phyloP scores from a whole-genome alignment of 2,329 filamentous ascomycete genomes.

The Pestalotiopsis fici region DNA sequence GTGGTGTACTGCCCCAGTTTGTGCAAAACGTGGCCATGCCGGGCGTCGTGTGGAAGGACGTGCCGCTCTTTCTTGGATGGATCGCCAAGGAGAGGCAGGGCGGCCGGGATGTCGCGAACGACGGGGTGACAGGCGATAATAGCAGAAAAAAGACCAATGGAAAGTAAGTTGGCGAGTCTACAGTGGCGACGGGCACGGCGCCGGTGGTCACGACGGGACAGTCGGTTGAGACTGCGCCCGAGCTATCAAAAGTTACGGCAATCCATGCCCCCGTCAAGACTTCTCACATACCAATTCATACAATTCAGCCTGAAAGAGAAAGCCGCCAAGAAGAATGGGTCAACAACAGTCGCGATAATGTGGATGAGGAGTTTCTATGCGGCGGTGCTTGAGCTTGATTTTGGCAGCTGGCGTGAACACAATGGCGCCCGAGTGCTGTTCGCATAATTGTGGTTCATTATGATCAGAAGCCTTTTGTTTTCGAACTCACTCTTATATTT shows the following conservation, averaged over 20 bases:
- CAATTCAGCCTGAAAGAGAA: too few species aligned
- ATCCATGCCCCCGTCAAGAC: too few species aligned
- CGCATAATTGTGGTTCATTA: too few species aligned
- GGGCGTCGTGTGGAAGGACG: slow-evolving; percentile 68
- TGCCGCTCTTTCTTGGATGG: slow-evolving; percentile 68
- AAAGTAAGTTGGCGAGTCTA: background rate
- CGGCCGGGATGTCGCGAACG: background rate
- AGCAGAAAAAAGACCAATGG: background rate
- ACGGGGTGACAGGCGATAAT: background rate
- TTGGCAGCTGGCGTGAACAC: too few species aligned
- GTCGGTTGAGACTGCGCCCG: background rate
- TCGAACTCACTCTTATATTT: too few species aligned
- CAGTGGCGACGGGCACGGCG: background rate
- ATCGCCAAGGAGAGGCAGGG: slow-evolving; percentile 45
- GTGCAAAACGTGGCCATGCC: slow-evolving; percentile 66
- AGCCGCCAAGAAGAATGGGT: too few species aligned
- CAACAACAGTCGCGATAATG: too few species aligned
- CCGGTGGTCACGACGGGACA: background rate
- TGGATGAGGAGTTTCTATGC: too few species aligned
- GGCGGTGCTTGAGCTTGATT: too few species aligned
- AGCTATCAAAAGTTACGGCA: background rate
- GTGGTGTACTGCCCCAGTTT: slow-evolving; percentile 65
- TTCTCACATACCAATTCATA: too few species aligned
- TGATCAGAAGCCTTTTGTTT: too few species aligned
- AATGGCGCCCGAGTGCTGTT: too few species aligned